Conservation (phyloP, 345 rosid genomes). For the Combretum micranthum region DNA sequence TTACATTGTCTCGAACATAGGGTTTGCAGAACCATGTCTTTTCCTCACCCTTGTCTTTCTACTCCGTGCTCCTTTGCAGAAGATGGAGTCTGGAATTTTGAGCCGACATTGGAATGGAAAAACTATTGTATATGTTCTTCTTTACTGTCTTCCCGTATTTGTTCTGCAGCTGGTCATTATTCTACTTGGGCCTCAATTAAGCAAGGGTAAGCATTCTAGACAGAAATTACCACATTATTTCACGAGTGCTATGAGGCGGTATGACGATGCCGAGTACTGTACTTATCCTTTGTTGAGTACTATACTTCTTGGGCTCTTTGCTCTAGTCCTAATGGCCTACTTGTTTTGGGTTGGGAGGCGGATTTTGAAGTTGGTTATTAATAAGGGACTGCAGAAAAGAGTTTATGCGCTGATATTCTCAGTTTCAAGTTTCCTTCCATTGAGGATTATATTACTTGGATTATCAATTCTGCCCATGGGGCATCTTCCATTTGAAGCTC, state of each 20-base stretch:
- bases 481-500: slow-evolving; percentile 62
- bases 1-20: slow-evolving; percentile 81
- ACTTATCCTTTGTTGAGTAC: slow-evolving; percentile 88
- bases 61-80: slow-evolving; percentile 82
- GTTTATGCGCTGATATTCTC: slow-evolving; percentile 76
- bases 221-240: slow-evolving; percentile 53
- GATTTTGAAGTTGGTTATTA: slow-evolving; percentile 79
- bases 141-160: slow-evolving; percentile 73
- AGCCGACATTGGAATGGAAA: slow-evolving; percentile 71
- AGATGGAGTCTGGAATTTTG: slow-evolving; percentile 57
- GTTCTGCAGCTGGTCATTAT: slow-evolving; percentile 73
- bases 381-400: slow-evolving; percentile 87
- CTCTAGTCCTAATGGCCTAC: slow-evolving; percentile 55
- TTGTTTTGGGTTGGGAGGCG: slow-evolving; percentile 90
- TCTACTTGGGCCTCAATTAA: slow-evolving; percentile 54
- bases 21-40: slow-evolving; percentile 96
- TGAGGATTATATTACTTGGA: slow-evolving; percentile 80
- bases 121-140: slow-evolving; percentile 54
- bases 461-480: slow-evolving; percentile 66
- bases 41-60: slow-evolving; percentile 81
- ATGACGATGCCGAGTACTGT: slow-evolving; percentile 48
- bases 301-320: slow-evolving; percentile 73
- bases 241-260: slow-evolving; percentile 36
- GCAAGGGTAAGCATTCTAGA: slow-evolving; percentile 38
- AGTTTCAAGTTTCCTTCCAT: slow-evolving; percentile 73